Conservation (phyloP, 2,329 filamentous ascomycete genomes). For the Seiridium cupressi region DNA sequence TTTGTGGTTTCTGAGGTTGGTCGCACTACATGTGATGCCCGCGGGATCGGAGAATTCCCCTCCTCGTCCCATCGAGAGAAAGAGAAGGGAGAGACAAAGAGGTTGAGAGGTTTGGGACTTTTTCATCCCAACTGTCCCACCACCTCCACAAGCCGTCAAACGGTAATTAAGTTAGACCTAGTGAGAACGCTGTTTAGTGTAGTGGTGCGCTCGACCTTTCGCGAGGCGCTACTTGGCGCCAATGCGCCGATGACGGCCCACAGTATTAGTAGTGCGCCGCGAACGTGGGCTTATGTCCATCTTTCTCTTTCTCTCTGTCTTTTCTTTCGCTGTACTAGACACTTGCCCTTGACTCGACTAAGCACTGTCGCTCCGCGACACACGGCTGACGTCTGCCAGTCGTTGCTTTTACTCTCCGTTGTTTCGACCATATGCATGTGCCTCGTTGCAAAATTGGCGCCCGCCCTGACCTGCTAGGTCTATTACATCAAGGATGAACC, state of each 20-base stretch:
- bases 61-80: no score
- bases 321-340: no score
- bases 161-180: no score
- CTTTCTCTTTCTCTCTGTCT: no score
- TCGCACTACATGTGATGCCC: no score
- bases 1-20: no score
- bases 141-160: no score
- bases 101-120: no score
- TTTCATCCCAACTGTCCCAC: no score
- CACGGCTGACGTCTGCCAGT: not conserved
- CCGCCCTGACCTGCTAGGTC: not conserved
- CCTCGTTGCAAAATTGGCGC: not conserved
- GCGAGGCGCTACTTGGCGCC: constrained; percentile 37
- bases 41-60: no score
- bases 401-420: not conserved
- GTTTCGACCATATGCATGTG: not conserved
- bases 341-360: no score
- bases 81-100: no score
- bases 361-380: not conserved
- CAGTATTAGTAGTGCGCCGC: not conserved
- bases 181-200: not conserved
- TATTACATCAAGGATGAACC: not conserved
- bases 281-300: not conserved
- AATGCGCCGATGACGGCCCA: constrained; percentile 18
- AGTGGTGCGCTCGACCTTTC: constrained; percentile 30